A percentile compares a stretch with the other conserved stretches of the same genome.
These are phyloP conservation scores for Anthoceros angustus DNA, from an alignment of 225 moss, liverwort and hornwort genomes.

Conservation along the genomic window DNA sequence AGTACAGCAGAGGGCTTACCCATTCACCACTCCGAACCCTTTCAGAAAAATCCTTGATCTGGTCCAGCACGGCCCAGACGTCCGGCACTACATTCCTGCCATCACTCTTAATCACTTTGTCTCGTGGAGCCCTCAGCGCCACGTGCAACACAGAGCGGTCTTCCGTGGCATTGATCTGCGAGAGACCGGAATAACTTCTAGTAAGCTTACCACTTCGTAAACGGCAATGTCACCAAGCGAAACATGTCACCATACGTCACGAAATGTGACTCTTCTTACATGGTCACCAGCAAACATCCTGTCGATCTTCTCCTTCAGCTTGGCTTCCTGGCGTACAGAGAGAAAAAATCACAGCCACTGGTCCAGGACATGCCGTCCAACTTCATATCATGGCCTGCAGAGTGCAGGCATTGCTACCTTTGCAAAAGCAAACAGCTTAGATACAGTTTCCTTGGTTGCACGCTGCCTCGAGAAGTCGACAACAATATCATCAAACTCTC, in stretches of 20 bases:
- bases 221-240: neutral
- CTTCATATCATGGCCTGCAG: too few relatives aligned
- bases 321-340: slow-evolving; percentile 40
- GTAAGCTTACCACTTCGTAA: neutral
- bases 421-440: slow-evolving; percentile 65
- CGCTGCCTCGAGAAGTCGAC: slow-evolving; percentile 87
- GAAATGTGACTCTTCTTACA: slow-evolving; percentile 25
- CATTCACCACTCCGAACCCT: slow-evolving; percentile 69
- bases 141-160: slow-evolving; percentile 70
- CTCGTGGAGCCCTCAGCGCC: slow-evolving; percentile 75
- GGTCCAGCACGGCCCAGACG: slow-evolving; percentile 90
- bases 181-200: neutral
- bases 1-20: slow-evolving; percentile 27
- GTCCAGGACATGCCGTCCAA: too few relatives aligned
- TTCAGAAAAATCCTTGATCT: slow-evolving; percentile 65
- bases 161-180: slow-evolving; percentile 77
- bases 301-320: slow-evolving; percentile 71
- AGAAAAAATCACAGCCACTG: neutral
- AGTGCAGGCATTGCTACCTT: slow-evolving; percentile 24
- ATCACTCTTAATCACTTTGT: slow-evolving; percentile 52
- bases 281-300: slow-evolving; percentile 75
- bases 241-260: neutral
- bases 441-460: slow-evolving; percentile 52
- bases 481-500: slow-evolving; percentile 77
- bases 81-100: slow-evolving; percentile 77